Evolutionary conservation across 1,139 yeast genomes (phyloP).

Genomic region (Hemisphaericaspora xylanilytica): DNA sequence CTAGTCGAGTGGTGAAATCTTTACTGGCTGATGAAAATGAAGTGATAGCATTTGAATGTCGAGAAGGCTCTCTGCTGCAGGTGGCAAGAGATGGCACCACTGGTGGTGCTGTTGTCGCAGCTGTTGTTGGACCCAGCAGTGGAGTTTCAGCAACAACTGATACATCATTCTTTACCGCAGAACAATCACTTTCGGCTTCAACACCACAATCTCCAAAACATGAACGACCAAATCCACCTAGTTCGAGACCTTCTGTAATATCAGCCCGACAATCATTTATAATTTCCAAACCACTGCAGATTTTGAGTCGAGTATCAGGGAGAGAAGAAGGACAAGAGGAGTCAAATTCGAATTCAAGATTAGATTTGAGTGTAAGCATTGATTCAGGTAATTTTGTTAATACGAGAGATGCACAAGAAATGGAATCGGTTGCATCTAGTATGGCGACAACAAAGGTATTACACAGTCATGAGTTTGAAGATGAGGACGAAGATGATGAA

Average conservation of each 20-base stretch:
- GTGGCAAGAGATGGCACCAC: too few species aligned
- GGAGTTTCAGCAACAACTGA: slow-evolving; percentile 5
- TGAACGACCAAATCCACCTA: slow-evolving; percentile 5
- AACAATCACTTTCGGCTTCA: not conserved
- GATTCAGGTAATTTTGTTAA: slow-evolving; percentile 18
- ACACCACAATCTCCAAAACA: not conserved
- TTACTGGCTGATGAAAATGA: too few species aligned
- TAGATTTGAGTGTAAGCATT: slow-evolving; percentile 25
- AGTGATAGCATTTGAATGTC: not conserved
- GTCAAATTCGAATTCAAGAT: not conserved
- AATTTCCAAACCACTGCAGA: slow-evolving; percentile 27
- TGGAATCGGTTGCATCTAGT: not conserved
- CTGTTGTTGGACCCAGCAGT: slow-evolving; percentile 3
- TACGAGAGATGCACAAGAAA: not conserved
- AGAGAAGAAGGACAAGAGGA: slow-evolving; percentile 1
- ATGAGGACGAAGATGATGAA: slow-evolving; percentile 1
- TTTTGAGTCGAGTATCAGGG: slow-evolving; percentile 22
- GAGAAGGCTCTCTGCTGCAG: too few species aligned
- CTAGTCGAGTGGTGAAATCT: too few species aligned
- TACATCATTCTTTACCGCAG: slow-evolving; percentile 8
- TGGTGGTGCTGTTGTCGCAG: not conserved
- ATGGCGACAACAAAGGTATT: not conserved
- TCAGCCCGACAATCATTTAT: slow-evolving; percentile 2
- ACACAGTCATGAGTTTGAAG: slow-evolving; percentile 1
- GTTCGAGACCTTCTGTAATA: not conserved